These are phyloP conservation scores for Athelia sp. DNA, from an alignment of 1,284 basidiomycete genomes.

Conservation along the genomic window DNA sequence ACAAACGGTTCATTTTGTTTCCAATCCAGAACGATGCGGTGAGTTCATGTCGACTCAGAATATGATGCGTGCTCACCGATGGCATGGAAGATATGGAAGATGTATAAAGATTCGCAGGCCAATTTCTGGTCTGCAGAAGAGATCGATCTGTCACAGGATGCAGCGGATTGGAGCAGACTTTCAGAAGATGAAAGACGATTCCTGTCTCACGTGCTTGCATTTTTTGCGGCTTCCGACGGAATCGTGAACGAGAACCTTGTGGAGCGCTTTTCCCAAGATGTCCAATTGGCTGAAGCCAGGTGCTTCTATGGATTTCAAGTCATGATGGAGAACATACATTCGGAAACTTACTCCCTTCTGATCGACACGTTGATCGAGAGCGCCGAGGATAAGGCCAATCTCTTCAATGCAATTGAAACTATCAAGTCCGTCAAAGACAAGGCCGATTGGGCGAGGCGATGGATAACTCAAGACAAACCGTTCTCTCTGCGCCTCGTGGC, in stretches of 20 bases:
- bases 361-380: conserved; percentile 82
- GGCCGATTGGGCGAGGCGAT: conserved; percentile 69
- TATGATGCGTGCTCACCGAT: conserved; percentile 2
- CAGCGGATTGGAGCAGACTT: conserved; percentile 67
- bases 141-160: conserved; percentile 72
- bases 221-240: conserved; percentile 75
- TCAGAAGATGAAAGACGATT: conserved; percentile 75
- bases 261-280: conserved; percentile 72
- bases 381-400: conserved; percentile 52
- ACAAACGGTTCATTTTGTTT: conserved; percentile 58
- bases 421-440: conserved; percentile 66
- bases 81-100: conserved; percentile 57
- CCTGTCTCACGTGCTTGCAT: conserved; percentile 74
- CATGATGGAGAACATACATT: conserved; percentile 79
- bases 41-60: conserved; percentile 14
- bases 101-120: conserved; percentile 64
- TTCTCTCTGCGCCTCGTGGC: conserved; percentile 73
- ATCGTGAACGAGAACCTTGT: conserved; percentile 83
- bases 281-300: conserved; percentile 72
- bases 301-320: conserved; percentile 84
- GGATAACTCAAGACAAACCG: conserved; percentile 64
- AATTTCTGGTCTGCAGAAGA: conserved; percentile 80
- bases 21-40: conserved; percentile 71
- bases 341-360: conserved; percentile 77
- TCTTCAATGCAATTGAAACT: conserved; percentile 74